Evolutionary conservation across 371 early-diverging fungal species (phyloP), one percentile per base, ranked within the genome.

Genomic region (Mortierella sp.): DNA sequence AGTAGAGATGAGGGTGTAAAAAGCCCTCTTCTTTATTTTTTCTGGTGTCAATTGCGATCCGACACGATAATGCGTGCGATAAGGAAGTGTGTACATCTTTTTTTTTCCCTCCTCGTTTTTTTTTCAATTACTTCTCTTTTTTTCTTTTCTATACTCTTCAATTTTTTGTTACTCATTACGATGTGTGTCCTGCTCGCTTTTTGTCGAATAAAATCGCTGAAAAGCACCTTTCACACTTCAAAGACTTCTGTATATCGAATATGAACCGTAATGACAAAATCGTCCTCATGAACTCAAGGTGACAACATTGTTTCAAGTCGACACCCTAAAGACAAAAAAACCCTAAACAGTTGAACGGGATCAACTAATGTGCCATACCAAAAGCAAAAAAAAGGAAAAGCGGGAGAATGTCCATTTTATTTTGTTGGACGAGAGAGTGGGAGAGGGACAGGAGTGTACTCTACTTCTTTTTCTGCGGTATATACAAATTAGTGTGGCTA

Each of bases 61-160:
- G 76, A 85, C 86, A 85, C 86, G 86, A 82, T 85, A 85, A 85
- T 85, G 86, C 86, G 86, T 85, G 86, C 86, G 86, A 75, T 71
- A 68, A 85, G 86, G 86, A 49, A 85, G 86, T 74, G 86, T 79
- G 77, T 76, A 58, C 49, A 70, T 79, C 78, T 75, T 75, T 77
- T 51, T 51, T 51, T 51, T 51, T 21, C 21, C 51, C 51, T 76
- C 65, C 65, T 75, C 56, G 27, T 77, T 27, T 35, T 58, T 68
- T 58, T 38, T 38, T 24, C 70, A 77, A 77, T 78, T 43, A 21
- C 14, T 78, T 24, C 32, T 60, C 18, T 14, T 60, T 60, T 5
- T 63, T 35, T 70, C 32, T 51, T 7, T 11, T n/a, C 10, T 58
- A 12, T 58, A 12, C 56, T 56, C 27, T 56, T 49, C 18, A 10